Evolutionary conservation across 164 flowering plant genomes (phyloP), one percentile per base, ranked within the genome.

Genomic region (Euptelea pleiosperma): DNA sequence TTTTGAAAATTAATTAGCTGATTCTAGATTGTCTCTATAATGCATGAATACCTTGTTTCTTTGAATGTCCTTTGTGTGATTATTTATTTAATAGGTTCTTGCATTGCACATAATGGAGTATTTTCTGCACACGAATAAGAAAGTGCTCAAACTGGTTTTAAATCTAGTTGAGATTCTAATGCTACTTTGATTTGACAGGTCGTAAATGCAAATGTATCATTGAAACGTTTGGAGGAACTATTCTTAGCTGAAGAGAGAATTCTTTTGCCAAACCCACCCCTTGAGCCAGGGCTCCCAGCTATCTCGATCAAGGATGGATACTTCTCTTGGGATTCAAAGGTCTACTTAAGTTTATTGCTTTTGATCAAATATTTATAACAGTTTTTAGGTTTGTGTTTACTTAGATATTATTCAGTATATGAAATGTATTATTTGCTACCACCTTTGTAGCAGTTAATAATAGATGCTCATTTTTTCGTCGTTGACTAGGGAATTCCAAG

Each of bases 241-340:
- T 76, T 94, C 39, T 73, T 82, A 55, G 75, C 88, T 49, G 99
- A 89, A 59, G 99, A 91, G 68, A 85, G 89, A 77, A 37, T 86
- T 60, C 93, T 94, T 61, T 63, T 79, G 33, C 96, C 96, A 59
- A 91, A 94, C 51, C 96, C 96, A 52, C 97, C 99, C 51, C 75
- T 80, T 65, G 80, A 86, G 47, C 81, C 82, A 40, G 80, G 68
- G 49, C 67, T 73, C 39, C 96, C 97, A 47, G 97, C 99, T 12
- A 79, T 94, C 71, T 79, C 96, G 30, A 87, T 94, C 39, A 85
- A 63, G 75, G 70, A 89, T 72, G 99, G 99, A 52, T 60, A 53
- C 67, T 94, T 94, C 64, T 81, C 97, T 41, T 94, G 97, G 99
- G 99, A 94, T 57, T 63, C 90, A 47, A 85, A 94, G 91, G 99